Conservation (phyloP, 306 rosid species). For the Parietaria judaica region DNA sequence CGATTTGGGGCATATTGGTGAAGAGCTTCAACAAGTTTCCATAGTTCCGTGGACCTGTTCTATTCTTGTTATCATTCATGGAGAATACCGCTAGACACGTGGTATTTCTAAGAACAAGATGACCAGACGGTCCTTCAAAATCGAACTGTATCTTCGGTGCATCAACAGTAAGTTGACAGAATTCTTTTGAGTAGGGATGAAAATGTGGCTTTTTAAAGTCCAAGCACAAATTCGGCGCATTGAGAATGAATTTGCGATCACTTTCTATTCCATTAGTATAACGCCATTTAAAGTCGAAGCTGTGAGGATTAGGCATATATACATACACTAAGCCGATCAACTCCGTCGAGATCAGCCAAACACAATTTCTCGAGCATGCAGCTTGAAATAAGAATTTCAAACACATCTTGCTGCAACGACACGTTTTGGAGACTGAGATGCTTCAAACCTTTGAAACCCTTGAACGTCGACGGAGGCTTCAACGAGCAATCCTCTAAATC, state of each 20-base stretch:
- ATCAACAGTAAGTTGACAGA: no score
- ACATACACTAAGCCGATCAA: constrained; percentile 33
- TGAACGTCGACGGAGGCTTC: constrained; percentile 40
- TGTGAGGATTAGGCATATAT: constrained; percentile 39
- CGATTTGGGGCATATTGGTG: constrained; percentile 28
- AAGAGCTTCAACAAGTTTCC: constrained; percentile 39
- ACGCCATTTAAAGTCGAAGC: constrained; percentile 16
- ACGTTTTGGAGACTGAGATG: constrained; percentile 52
- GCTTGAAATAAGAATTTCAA: constrained; percentile 37
- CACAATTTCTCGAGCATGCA: constrained; percentile 45
- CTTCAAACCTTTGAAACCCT: constrained; percentile 45
- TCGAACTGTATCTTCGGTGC: no score
- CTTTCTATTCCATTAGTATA: no score
- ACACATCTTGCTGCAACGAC: constrained; percentile 42
- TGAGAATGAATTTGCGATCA: no score
- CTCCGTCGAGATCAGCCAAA: constrained; percentile 46
- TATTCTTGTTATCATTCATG: constrained; percentile 20
- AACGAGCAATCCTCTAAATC: constrained; percentile 47
- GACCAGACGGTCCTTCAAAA: constrained; percentile 38
- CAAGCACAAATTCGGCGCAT: no score
- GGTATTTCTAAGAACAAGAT: constrained; percentile 38
- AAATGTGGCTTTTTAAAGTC: no score
- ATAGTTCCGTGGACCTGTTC: constrained; percentile 8
- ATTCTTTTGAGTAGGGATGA: no score
- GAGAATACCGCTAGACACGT: constrained; percentile 40